Percentiles rank a stretch among this genome's conserved stretches.
These are phyloP conservation scores for Malassezia caprae DNA, from an alignment of 1,284 basidiomycete genomes.

Conservation along the genomic window DNA sequence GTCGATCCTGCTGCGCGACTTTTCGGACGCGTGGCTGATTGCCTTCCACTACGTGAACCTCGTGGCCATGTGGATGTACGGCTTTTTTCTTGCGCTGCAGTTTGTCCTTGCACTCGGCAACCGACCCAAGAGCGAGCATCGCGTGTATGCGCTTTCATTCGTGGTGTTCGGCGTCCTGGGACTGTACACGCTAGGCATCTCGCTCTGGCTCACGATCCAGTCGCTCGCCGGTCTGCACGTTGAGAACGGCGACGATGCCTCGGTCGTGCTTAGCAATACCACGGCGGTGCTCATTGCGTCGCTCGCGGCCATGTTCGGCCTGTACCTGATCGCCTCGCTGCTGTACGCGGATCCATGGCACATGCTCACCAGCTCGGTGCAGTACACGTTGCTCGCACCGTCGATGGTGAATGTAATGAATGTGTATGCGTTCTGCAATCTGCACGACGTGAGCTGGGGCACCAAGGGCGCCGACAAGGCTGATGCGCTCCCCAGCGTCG, in stretches of 20 bases:
- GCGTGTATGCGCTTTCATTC: conserved; percentile 70
- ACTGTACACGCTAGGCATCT: conserved; percentile 35
- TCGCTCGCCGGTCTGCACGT: conserved; percentile 21
- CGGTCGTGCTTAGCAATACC: conserved; percentile 30
- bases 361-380: conserved; percentile 90
- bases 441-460: conserved; percentile 64
- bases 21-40: conserved; percentile 60
- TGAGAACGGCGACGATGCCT: conserved; percentile 9
- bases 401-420: conserved; percentile 89
- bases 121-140: conserved; percentile 78
- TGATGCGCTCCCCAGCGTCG: conserved; percentile 78
- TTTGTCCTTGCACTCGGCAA: conserved; percentile 86
- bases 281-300: conserved; percentile 43
- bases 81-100: conserved; percentile 74
- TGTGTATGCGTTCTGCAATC: conserved; percentile 79
- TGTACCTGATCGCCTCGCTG: conserved; percentile 64
- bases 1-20: conserved; percentile 58
- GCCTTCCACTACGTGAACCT: conserved; percentile 65
- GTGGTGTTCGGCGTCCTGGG: conserved; percentile 53
- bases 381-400: conserved; percentile 72
- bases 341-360: conserved; percentile 97
- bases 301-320: conserved; percentile 43
- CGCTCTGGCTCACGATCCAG: conserved; percentile 43
- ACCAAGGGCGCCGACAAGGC: conserved; percentile 93
- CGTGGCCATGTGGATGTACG: conserved; percentile 73